A percentile compares a stretch with the other conserved stretches of the same genome.
These are phyloP conservation scores for Clavariopsis aquatica DNA, from an alignment of 495 filamentous ascomycete genomes.

Conservation along the genomic window DNA sequence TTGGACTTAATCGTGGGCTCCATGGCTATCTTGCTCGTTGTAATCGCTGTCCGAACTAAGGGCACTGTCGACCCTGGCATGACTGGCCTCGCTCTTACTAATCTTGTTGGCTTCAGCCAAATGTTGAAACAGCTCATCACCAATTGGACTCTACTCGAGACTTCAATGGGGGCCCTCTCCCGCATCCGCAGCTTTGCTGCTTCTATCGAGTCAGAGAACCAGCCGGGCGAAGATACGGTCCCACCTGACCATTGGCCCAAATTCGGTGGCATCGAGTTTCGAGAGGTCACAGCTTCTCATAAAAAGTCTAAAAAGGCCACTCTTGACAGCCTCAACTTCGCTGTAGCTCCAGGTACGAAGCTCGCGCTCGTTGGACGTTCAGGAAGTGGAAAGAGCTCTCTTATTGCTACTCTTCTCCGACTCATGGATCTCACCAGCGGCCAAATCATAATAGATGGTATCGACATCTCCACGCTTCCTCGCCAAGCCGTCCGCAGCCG, in stretches of 20 bases:
- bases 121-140: slow-evolving; percentile 44
- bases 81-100: slow-evolving; percentile 48
- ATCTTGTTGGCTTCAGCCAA: slow-evolving; percentile 46
- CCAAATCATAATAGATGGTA: slow-evolving; percentile 58
- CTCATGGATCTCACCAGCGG: slow-evolving; percentile 48
- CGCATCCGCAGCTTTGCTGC: slow-evolving; percentile 48
- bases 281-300: slow-evolving; percentile 17
- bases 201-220: slow-evolving; percentile 43
- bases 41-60: slow-evolving; percentile 41
- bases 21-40: slow-evolving; percentile 44
- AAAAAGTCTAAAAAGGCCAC: slow-evolving; percentile 37
- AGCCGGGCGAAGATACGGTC: background rate
- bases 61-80: slow-evolving; percentile 33
- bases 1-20: slow-evolving; percentile 47
- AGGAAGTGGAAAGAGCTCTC: slow-evolving; percentile 42
- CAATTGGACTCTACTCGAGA: slow-evolving; percentile 53
- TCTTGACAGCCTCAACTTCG: slow-evolving; percentile 55
- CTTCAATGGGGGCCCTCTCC: slow-evolving; percentile 54
- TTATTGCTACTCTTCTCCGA: slow-evolving; percentile 49
- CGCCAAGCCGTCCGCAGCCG: slow-evolving; percentile 56
- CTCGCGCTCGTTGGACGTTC: slow-evolving; percentile 62
- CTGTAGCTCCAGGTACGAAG: slow-evolving; percentile 54
- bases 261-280: slow-evolving; percentile 21
- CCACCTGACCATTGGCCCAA: slow-evolving; percentile 16
- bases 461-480: slow-evolving; percentile 56